phyloP scores from a whole-genome alignment of 768 basidiomycete species.

The Cystobasidium tubakii region DNA sequence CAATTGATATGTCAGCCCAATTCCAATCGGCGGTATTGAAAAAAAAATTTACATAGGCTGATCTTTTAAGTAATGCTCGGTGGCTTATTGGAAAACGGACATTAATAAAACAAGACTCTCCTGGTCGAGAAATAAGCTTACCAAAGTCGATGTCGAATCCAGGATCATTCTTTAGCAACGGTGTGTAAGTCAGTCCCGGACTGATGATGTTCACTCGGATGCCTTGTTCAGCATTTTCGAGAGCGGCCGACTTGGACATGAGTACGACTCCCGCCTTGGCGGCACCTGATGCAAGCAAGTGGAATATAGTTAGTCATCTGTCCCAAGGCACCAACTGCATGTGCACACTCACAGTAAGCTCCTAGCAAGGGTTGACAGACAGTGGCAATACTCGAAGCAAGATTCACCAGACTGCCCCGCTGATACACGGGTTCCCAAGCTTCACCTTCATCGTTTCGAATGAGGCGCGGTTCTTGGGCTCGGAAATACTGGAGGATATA shows the following conservation, averaged over 20 bases:
- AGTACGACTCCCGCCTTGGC: conserved; percentile 16
- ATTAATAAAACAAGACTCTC: background rate
- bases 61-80: background rate
- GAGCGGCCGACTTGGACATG: conserved; percentile 7
- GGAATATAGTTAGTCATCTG: background rate
- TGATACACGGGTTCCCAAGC: conserved; percentile 1
- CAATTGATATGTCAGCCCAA: background rate
- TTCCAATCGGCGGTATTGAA: too few species aligned
- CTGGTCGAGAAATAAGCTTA: background rate
- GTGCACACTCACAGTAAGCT: background rate
- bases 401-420: conserved; percentile 10
- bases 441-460: conserved; percentile 8
- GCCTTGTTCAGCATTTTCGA: conserved; percentile 18
- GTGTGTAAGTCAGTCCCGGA: background rate
- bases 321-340: background rate
- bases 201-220: conserved; percentile 20
- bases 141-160: conserved; percentile 21
- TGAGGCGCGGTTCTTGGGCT: conserved; percentile 2
- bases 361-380: conserved; percentile 10
- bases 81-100: background rate
- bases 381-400: background rate
- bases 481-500: conserved; percentile 10
- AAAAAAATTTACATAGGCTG: background rate
- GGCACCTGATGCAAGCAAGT: background rate
- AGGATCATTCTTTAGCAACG: background rate